phyloP scores from a whole-genome alignment of 768 basidiomycete genomes.

The Pluteus cervinus region DNA sequence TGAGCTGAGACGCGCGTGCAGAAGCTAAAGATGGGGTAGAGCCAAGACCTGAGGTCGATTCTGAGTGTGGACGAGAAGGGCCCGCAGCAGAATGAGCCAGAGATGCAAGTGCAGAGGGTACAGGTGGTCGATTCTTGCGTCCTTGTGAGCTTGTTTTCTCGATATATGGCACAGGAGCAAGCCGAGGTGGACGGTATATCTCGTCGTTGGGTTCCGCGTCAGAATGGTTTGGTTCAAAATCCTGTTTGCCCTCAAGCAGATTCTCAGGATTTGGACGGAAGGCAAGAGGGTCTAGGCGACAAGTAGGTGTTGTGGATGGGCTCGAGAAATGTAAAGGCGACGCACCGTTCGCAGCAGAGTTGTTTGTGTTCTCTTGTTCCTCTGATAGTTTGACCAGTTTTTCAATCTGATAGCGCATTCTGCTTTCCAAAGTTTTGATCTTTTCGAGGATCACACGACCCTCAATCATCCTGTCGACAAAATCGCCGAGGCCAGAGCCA shows the following conservation, averaged over 20 bases:
- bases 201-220: conserved; percentile 27
- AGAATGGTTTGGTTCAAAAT: conserved; percentile 18
- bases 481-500: conserved; percentile 60
- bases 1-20: conserved; percentile 72
- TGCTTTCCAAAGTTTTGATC: conserved; percentile 72
- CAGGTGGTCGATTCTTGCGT: conserved; percentile 43
- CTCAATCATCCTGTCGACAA: conserved; percentile 77
- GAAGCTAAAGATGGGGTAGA: conserved; percentile 50
- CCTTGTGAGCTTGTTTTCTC: conserved; percentile 40
- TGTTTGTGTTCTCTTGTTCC: conserved; percentile 41
- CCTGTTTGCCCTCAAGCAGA: conserved; percentile 43
- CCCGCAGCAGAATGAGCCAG: conserved; percentile 66
- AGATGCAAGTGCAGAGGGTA: conserved; percentile 62
- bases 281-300: conserved; percentile 70
- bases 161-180: conserved; percentile 85
- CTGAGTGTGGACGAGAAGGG: conserved; percentile 61
- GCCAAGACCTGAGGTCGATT: conserved; percentile 71
- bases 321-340: conserved; percentile 2
- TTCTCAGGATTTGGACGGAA: conserved; percentile 89
- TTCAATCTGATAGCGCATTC: conserved; percentile 94
- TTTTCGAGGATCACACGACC: conserved; percentile 85
- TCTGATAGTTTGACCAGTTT: conserved; percentile 80
- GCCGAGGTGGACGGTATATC: conserved; percentile 79
- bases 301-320: not conserved
- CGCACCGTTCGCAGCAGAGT: conserved; percentile 54